Percentiles rank a stretch among this genome's conserved stretches.
Conservation (phyloP, 148 eudicot genomes). For the Camellia sinensis region DNA sequence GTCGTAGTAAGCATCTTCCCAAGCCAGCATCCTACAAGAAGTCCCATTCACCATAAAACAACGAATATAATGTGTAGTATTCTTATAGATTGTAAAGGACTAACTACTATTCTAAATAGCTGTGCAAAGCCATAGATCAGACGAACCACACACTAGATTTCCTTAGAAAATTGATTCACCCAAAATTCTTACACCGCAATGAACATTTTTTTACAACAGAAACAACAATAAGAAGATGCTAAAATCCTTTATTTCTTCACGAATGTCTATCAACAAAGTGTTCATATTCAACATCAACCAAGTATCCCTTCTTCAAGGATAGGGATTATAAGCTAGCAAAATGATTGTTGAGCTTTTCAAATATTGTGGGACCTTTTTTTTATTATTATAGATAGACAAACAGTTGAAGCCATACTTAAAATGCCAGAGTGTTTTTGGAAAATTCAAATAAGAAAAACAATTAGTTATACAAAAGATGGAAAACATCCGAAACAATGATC, state of each 20-base stretch:
- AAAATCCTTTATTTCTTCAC: neutral
- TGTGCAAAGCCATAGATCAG: neutral
- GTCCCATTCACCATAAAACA: conserved; percentile 6
- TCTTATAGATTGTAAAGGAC: neutral
- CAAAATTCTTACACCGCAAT: conserved; percentile 3
- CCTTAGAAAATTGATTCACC: neutral
- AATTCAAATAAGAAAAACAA: neutral
- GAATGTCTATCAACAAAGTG: neutral
- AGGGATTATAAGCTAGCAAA: neutral
- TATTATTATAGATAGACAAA: neutral
- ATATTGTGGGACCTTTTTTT: neutral
- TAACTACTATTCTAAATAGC: neutral
- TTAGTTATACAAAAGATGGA: neutral
- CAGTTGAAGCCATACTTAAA: neutral
- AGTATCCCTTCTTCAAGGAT: neutral
- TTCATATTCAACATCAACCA: neutral
- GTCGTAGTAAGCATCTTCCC: conserved; percentile 83
- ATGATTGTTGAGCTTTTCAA: neutral
- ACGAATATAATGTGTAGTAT: neutral
- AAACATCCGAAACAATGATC: neutral
- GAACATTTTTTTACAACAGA: neutral
- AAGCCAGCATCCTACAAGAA: conserved; percentile 68
- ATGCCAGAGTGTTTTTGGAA: neutral
- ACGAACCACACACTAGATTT: neutral
- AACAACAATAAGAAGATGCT: neutral